Evolutionary conservation across 2,329 filamentous ascomycete species (phyloP), one percentile per base, ranked within the genome.

Genomic region (Venturia oleaginea): DNA sequence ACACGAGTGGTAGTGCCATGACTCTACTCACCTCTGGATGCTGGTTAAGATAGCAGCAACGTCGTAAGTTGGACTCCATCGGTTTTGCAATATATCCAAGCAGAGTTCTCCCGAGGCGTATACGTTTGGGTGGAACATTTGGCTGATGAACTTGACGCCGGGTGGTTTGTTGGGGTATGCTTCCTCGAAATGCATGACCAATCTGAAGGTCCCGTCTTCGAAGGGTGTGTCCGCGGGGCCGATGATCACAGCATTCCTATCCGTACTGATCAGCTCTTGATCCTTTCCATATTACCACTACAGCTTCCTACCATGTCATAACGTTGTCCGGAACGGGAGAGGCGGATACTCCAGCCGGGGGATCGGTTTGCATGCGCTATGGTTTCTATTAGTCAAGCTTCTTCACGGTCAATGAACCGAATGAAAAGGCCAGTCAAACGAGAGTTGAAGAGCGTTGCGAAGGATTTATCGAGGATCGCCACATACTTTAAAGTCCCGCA

Each of bases 91-190:
- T 69, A 99, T 99, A 74, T 99, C 94, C 69, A 99, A 80, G 74
- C 94, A 99, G 61, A 99, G 83, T 79, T 99, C 94, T 67, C 94
- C 94, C 0, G 92, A 97, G 63, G 90, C 92, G 75, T 99, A 99
- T 65, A 99, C 94, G 73, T 99, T 99, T 22, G 94, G 94, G 72
- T 99, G 94, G 77, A 99, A 99, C 94, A 99, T 99, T 76, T 94
- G 87, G 77, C 91, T 96, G 75, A 99, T 96, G 76, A 99, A 99
- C 75, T 97, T 97, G 78, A 97, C 94, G 40, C 92, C 90, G 0
- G 94, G 94, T 5, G 94, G 94, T 76, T 97, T 97, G 79, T 97
- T 99, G 37, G 94, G 94, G 72, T 99, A 99, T 73, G 96, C 92
- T 76, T 99, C 94, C 75, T 97, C 94, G 71, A 99, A 99, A 74